A percentile compares a stretch with the other conserved stretches of the same genome.
These are phyloP conservation scores for Blepharisma stoltei DNA, from an alignment of 73 alveolate genomes.

Conservation along the genomic window DNA sequence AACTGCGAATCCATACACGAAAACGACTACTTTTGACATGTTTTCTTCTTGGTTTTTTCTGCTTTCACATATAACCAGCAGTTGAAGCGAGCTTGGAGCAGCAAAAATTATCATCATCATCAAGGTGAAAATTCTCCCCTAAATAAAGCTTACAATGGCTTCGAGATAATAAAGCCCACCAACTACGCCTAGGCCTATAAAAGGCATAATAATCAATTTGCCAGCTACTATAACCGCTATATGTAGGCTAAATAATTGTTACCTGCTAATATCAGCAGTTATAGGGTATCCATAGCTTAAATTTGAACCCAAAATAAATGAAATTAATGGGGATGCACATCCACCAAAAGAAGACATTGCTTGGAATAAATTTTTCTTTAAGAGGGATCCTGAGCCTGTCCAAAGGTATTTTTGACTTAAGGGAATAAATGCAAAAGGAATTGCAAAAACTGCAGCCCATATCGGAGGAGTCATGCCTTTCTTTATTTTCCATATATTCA, in stretches of 20 bases:
- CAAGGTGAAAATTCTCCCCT: background rate
- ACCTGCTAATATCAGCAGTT: background rate
- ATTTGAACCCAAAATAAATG: background rate
- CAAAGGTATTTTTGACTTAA: background rate
- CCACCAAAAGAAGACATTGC: background rate
- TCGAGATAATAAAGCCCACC: background rate
- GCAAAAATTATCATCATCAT: background rate
- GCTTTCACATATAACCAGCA: background rate
- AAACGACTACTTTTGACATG: background rate
- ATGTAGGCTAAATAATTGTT: background rate
- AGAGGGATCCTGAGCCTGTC: background rate
- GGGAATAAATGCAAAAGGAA: constrained; percentile 9
- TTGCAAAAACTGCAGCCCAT: background rate
- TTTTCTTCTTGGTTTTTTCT: background rate
- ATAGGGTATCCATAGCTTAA: background rate
- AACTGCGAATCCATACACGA: background rate
- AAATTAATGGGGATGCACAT: background rate
- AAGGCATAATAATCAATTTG: background rate
- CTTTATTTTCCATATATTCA: background rate
- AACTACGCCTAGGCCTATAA: background rate
- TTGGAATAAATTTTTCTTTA: background rate
- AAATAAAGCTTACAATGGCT: background rate
- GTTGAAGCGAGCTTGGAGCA: background rate
- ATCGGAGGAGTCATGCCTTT: constrained; percentile 12
- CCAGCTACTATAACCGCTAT: background rate